Evolutionary conservation across 164 flowering plant species (phyloP).

Genomic region (Cinnamomum chago): DNA sequence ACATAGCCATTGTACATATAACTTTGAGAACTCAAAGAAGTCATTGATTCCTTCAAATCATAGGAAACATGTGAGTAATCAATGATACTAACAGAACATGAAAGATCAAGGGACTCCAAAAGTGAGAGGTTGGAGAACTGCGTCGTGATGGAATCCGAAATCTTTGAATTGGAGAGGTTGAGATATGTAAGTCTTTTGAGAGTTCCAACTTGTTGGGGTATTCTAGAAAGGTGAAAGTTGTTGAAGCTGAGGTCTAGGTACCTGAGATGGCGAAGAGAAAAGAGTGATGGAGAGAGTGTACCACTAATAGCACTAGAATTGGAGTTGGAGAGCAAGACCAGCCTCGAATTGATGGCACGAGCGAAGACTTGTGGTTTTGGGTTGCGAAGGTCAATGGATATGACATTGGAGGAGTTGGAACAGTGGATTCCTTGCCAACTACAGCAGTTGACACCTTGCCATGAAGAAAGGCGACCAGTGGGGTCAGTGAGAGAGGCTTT

Average conservation of each 20-base stretch:
- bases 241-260: slow-evolving; percentile 23
- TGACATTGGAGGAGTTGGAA: slow-evolving; percentile 12
- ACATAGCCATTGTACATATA: slow-evolving; percentile 6
- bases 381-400: slow-evolving; percentile 9
- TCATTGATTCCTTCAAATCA: slow-evolving; percentile 1
- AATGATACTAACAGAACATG: slow-evolving; percentile 1
- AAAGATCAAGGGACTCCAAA: slow-evolving; percentile 13
- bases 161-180: slow-evolving; percentile 7
- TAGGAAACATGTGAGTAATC: slow-evolving; percentile 9
- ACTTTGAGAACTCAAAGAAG: too few species aligned
- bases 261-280: slow-evolving; percentile 11
- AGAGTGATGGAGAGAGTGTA: slow-evolving; percentile 17
- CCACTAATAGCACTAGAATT: slow-evolving; percentile 12
- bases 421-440: slow-evolving; percentile 20
- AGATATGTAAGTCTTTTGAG: slow-evolving; percentile 15
- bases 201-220: slow-evolving; percentile 3
- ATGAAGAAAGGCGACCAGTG: slow-evolving; percentile 13
- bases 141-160: slow-evolving; percentile 10
- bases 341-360: neutral
- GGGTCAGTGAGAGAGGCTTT: slow-evolving; percentile 15
- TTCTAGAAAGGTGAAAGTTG: slow-evolving; percentile 15
- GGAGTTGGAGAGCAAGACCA: neutral
- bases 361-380: slow-evolving; percentile 4
- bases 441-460: slow-evolving; percentile 21
- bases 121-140: slow-evolving; percentile 19